Base-by-base conservation (phyloP, 78 protist species). In the Tieghemostelium lacteum region DNA sequence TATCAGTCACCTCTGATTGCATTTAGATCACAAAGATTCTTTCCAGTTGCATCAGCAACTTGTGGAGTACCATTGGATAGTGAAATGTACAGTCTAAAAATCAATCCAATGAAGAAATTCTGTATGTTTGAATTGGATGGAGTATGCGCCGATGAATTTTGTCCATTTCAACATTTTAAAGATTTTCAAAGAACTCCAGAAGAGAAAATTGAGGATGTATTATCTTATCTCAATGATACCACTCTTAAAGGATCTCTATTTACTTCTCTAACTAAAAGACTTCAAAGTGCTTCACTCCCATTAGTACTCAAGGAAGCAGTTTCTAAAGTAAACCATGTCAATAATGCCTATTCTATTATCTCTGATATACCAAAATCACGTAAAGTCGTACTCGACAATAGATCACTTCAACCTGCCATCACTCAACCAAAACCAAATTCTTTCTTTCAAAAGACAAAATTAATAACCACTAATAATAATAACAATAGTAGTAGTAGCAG, bases 51-150 rank as follows among this genome's bases (percentile, higher is more conserved):
- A 26, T 20, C 36, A 3, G 49, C 14, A 7, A 28, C 55, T 3
- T 60, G 36, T 54, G 5, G 31, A 28, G 19, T 54, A 22, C 12
- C 78, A 34, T 16, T 55, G 2, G 22, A 26, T 2, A 67, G 77
- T 19, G 28, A 49, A 26, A 80, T 24, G n/a, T 80, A 80, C 12
- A 67, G 77, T 22, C 8, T 39, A 1, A 80, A 80, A 61, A 1
- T 80, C 20, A 67, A 80, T 55, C 88, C 76, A 36, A 33, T 24
- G 28, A 54, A 55, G 29, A 65, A 39, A 33, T 34, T 67, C n/a
- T 80, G 88, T 40, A 70, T 67, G 69, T 80, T 67, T 67, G 88
- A 80, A 67, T 50, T 80, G n/a, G 88, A 80, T 67, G 88, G 88
- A 24, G 61, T 67, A 28, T 80, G 88, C 39, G 22, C 28, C 22